Conservation (phyloP, 768 basidiomycete genomes). For the Collybia sp. region DNA sequence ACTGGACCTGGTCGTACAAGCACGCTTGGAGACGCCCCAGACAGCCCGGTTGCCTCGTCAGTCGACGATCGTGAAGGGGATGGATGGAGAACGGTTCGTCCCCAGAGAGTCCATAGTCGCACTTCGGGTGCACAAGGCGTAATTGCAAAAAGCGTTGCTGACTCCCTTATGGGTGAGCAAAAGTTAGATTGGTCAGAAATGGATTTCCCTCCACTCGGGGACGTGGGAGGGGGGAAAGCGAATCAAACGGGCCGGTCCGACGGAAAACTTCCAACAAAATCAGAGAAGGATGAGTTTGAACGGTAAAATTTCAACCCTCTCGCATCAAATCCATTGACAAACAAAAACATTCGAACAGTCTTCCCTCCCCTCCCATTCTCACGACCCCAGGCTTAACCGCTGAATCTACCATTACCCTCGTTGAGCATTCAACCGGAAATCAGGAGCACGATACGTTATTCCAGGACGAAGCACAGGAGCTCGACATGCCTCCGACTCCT, state of each 20-base stretch:
- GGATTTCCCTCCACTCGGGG: slow-evolving; percentile 31
- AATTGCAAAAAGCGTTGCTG: too few relatives aligned
- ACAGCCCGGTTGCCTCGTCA: slow-evolving; percentile 1
- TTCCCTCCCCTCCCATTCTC: too few relatives aligned
- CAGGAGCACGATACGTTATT: slow-evolving; percentile 5
- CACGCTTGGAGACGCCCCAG: too few relatives aligned
- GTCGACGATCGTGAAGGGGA: slow-evolving; percentile 11
- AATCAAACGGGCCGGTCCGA: slow-evolving; percentile 23
- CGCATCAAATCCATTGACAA: too few relatives aligned
- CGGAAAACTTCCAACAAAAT: neutral
- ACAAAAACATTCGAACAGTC: neutral
- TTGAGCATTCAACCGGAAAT: slow-evolving; percentile 1
- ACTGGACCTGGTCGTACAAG: too few relatives aligned
- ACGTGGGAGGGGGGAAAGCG: slow-evolving; percentile 16
- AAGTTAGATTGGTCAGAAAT: slow-evolving; percentile 22
- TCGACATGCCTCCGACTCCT: slow-evolving; percentile 39
- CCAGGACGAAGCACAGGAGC: slow-evolving; percentile 27
- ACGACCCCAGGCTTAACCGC: too few relatives aligned
- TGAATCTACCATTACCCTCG: neutral
- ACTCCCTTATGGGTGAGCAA: too few relatives aligned
- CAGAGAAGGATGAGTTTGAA: neutral
- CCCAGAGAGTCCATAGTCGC: too few relatives aligned
- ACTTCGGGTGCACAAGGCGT: too few relatives aligned
- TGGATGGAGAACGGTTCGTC: neutral
- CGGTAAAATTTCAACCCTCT: neutral